Conservation (phyloP, 331 rosid species). For the Quercus phellos region DNA sequence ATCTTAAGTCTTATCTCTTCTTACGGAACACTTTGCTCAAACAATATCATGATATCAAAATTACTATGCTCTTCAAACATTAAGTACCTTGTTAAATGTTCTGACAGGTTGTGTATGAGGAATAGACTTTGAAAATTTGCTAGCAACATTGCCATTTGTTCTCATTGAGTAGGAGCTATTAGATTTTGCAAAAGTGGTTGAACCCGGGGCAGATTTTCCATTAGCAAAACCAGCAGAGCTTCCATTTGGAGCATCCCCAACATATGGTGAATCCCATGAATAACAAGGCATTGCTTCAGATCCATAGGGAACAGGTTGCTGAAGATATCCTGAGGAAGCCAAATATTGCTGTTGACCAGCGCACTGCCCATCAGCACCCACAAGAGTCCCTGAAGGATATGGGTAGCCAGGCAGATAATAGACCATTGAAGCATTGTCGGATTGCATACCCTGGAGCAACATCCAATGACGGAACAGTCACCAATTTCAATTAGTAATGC, state of each 20-base stretch:
- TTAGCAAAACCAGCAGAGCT: constrained; percentile 23
- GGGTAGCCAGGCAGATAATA: constrained; percentile 30
- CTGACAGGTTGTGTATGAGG: constrained; percentile 23
- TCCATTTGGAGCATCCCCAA: constrained; percentile 35
- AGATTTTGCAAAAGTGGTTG: constrained; percentile 28
- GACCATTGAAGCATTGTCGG: constrained; percentile 29
- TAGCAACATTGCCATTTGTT: constrained; percentile 25
- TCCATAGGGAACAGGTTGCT: constrained; percentile 40
- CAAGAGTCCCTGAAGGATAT: constrained; percentile 29
- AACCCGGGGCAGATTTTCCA: constrained; percentile 24
- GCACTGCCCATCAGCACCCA: constrained; percentile 35
- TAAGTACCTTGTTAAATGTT: constrained; percentile 43
- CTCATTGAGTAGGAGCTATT: constrained; percentile 28
- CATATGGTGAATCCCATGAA: constrained; percentile 35
- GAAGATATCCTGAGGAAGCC: constrained; percentile 44
- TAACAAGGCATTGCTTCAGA: constrained; percentile 49
- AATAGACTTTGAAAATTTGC: constrained; percentile 28
- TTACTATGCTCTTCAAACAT: neutral
- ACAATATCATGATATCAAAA: constrained; percentile 9
- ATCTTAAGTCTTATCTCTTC: neutral
- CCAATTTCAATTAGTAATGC: neutral
- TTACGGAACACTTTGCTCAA: constrained; percentile 5
- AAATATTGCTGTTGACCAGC: constrained; percentile 40
- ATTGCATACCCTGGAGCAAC: constrained; percentile 34
- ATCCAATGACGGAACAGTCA: neutral